A percentile compares a stretch with the other conserved stretches of the same genome.
phyloP scores from a whole-genome alignment of 495 filamentous ascomycete genomes.

The Astrothelium subdiscretum region DNA sequence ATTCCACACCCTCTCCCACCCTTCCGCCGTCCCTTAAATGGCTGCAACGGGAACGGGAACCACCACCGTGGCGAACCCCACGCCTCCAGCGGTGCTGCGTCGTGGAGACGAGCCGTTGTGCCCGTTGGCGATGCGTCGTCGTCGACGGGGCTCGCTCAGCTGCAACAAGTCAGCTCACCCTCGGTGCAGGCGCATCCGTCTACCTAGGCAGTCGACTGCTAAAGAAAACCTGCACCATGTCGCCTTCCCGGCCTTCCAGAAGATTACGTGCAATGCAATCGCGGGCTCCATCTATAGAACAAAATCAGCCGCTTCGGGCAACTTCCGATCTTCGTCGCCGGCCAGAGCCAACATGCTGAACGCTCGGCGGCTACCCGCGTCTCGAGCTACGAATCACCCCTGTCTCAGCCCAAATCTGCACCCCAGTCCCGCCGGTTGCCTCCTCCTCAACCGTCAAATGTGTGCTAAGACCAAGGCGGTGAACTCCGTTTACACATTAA shows the following conservation, averaged over 20 bases:
- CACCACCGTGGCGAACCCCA: too few relatives aligned
- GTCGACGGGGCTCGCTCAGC: slow-evolving; percentile 1
- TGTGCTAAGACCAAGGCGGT: background rate
- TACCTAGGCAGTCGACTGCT: background rate
- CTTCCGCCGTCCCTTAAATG: too few relatives aligned
- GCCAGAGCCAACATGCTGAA: background rate
- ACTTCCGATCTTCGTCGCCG: background rate
- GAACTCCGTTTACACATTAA: too few relatives aligned
- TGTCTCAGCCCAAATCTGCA: background rate
- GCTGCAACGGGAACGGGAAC: too few relatives aligned
- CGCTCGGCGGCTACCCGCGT: background rate
- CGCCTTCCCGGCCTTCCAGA: background rate
- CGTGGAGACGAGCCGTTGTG: too few relatives aligned
- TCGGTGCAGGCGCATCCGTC: background rate
- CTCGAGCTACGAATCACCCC: background rate
- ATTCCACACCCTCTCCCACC: too few relatives aligned
- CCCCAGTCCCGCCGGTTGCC: background rate
- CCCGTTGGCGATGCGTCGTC: too few relatives aligned
- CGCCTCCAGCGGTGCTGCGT: too few relatives aligned
- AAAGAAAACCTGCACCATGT: background rate
- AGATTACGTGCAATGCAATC: background rate
- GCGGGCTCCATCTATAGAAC: background rate
- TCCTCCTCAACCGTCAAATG: background rate
- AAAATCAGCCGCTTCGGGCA: background rate
- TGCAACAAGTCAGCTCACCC: background rate